Evolutionary conservation across 2,329 filamentous ascomycete species (phyloP).

Genomic region (Sclerotinia trifoliorum): DNA sequence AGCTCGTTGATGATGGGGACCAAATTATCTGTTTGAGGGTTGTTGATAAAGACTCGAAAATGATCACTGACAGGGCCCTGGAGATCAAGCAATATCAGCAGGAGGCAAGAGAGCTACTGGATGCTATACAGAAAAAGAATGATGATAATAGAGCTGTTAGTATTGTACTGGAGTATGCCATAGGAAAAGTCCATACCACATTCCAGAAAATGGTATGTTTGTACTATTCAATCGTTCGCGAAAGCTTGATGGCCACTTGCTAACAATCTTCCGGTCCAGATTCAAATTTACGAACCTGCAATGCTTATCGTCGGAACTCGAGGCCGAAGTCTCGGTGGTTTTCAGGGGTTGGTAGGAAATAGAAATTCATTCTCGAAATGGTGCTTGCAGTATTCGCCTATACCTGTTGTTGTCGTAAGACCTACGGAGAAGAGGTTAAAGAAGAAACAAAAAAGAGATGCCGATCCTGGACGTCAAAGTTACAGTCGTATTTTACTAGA

Average conservation of each 20-base stretch:
- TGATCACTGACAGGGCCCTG: slow-evolving; percentile 58
- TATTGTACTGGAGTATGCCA: slow-evolving; percentile 68
- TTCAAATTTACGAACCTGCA: slow-evolving; percentile 70
- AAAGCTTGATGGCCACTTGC: slow-evolving; percentile 6
- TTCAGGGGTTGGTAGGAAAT: slow-evolving; percentile 67
- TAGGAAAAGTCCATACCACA: slow-evolving; percentile 69
- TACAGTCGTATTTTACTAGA: slow-evolving; percentile 66
- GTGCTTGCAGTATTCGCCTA: slow-evolving; percentile 70
- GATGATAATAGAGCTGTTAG: slow-evolving; percentile 69
- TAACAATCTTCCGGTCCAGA: slow-evolving; percentile 46
- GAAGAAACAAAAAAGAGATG: slow-evolving; percentile 67
- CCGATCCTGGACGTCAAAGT: slow-evolving; percentile 60
- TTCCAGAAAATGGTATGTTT: slow-evolving; percentile 68
- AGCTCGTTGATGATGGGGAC: slow-evolving; percentile 74
- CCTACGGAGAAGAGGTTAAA: slow-evolving; percentile 68
- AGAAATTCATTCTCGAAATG: slow-evolving; percentile 66
- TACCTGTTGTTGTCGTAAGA: slow-evolving; percentile 72
- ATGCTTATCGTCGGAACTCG: slow-evolving; percentile 71
- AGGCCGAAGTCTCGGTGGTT: slow-evolving; percentile 65
- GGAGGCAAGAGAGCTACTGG: slow-evolving; percentile 63
- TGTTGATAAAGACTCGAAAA: slow-evolving; percentile 67
- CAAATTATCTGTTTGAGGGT: slow-evolving; percentile 72
- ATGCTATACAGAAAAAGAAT: slow-evolving; percentile 67
- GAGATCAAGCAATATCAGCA: slow-evolving; percentile 61
- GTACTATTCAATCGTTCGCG: background rate